Evolutionary conservation across 208 protist genomes (phyloP), one percentile per base, ranked within the genome.

Genomic region (Acanthamoeba castellanii): DNA sequence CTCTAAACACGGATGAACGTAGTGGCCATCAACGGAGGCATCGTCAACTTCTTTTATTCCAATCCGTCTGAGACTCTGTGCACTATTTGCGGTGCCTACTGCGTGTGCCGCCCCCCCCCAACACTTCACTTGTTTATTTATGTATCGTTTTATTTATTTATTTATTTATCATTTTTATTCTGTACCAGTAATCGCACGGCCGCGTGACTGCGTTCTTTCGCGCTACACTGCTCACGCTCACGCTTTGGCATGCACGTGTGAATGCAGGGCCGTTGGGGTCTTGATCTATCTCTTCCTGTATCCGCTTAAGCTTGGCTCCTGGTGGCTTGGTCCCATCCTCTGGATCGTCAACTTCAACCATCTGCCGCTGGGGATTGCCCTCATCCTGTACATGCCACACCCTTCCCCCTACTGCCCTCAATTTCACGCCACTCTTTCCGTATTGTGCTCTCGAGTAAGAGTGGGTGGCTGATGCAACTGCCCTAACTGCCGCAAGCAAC

Each of bases 261-360:
- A 2, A 32, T 47, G 42, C 34, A 91, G 84, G 50, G n/a, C 34
- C 13, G 59, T 91, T 20, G 84, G 84, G 9, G 42, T 91, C 55
- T 30, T 91, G 55, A 91, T 91, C 13, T 72, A 37, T 70, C 22
- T 70, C 30, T 91, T 91, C 30, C 30, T 91, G 84, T 91, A 70
- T 7, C 84, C 84, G 5, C 7, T 91, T 7, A 91, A 91, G 57
- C 42, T 85, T 5, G 76, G 76, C 22, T 57, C 76, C 25, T 50
- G 34, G 42, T 91, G 50, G 57, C 37, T 91, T 5, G 84, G 84
- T 0, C 84, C 84, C 32, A 91, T 91, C 59, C 84, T 91, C 27
- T 72, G 50, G 50, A 70, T 91, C 42, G 84, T 70, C 84, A 91
- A 91, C 59, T 91, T 91, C 57, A 91, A 91, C 59, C 50, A 64